A percentile compares a stretch with the other conserved stretches of the same genome.
phyloP scores from a whole-genome alignment of 2,329 filamentous ascomycete genomes.

The Diaporthe sp. region DNA sequence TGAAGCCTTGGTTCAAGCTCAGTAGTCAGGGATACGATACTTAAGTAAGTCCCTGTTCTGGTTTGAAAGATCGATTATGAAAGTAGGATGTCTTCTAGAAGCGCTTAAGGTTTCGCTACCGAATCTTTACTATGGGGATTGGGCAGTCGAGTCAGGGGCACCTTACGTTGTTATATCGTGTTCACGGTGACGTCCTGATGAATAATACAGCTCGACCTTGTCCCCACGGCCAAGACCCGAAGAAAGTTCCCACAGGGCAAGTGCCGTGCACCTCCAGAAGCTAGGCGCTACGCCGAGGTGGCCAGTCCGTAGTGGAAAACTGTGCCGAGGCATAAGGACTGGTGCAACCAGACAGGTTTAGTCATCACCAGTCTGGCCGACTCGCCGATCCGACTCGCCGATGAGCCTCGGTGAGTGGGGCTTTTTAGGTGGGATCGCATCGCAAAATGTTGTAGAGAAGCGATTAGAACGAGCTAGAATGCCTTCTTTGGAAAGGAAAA shows the following conservation, averaged over 20 bases:
- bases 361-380: constrained; percentile 18
- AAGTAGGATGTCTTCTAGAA: neutral
- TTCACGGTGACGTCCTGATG: constrained; percentile 26
- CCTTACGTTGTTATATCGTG: constrained; percentile 11
- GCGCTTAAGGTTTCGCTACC: too few relatives aligned
- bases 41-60: neutral
- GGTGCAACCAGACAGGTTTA: neutral
- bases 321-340: constrained; percentile 14
- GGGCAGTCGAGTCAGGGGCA: neutral
- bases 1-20: constrained; percentile 74
- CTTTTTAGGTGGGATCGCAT: neutral
- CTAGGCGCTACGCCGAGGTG: neutral
- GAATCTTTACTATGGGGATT: neutral
- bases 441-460: neutral
- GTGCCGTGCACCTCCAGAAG: neutral
- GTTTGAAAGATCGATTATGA: neutral
- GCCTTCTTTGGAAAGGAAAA: neutral
- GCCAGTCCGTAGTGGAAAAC: neutral
- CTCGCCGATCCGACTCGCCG: too few relatives aligned
- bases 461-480: neutral
- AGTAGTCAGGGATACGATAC: too few relatives aligned
- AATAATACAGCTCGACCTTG: neutral
- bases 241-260: neutral
- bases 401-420: constrained; percentile 29
- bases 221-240: neutral